phyloP scores from a whole-genome alignment of 345 rosid species.

The Erucastrum elatum region DNA sequence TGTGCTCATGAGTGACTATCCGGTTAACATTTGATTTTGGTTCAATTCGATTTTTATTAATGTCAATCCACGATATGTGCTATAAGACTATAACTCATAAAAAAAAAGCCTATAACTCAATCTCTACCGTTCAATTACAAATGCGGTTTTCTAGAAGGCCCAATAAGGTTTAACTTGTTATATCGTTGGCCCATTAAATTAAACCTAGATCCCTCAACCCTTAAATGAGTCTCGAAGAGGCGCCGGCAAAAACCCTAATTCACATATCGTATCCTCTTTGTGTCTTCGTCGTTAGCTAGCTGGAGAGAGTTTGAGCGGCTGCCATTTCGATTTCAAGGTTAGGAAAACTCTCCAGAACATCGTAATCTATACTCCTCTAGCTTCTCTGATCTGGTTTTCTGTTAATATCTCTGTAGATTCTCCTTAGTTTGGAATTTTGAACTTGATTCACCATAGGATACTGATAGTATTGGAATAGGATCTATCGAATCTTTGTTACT shows the following conservation, averaged over 20 bases:
- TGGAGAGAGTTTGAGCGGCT: slow-evolving; percentile 21
- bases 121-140: neutral
- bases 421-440: neutral
- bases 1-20: too few species aligned
- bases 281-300: neutral
- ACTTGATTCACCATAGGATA: neutral
- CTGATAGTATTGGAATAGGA: neutral
- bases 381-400: neutral
- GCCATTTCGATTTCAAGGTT: slow-evolving; percentile 27
- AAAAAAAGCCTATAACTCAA: too few species aligned
- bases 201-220: neutral
- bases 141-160: neutral
- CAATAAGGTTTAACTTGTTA: neutral
- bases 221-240: neutral
- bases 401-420: too few species aligned
- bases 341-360: neutral
- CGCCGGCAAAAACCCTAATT: slow-evolving; percentile 32
- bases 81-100: too few species aligned
- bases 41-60: neutral
- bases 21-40: neutral
- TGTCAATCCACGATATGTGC: neutral
- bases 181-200: neutral
- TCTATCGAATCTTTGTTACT: neutral
- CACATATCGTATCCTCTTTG: neutral
- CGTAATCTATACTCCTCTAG: neutral